A percentile compares a stretch with the other conserved stretches of the same genome.
phyloP scores from a whole-genome alignment of 306 rosid species.

The Casuarina equisetifolia region DNA sequence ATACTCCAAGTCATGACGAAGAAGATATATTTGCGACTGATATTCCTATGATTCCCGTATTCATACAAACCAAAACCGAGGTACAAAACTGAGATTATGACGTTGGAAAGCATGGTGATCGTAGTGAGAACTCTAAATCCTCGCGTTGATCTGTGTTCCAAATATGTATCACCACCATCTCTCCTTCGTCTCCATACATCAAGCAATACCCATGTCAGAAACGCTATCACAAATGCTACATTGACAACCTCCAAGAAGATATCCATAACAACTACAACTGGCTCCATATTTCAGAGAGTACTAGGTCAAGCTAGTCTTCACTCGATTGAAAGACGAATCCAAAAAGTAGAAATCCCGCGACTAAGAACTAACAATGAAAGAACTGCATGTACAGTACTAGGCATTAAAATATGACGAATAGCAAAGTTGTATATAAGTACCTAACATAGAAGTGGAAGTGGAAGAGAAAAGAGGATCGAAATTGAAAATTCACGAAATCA shows the following conservation, averaged over 20 bases:
- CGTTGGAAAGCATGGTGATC: slow-evolving; percentile 34
- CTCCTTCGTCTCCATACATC: slow-evolving; percentile 40
- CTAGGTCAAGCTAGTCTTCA: no score
- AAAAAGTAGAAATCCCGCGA: neutral
- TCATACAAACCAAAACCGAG: slow-evolving; percentile 43
- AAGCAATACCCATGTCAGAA: slow-evolving; percentile 57
- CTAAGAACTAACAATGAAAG: neutral
- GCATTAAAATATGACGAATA: neutral
- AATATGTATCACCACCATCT: neutral
- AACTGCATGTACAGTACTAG: slow-evolving; percentile 12
- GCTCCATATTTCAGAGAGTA: neutral
- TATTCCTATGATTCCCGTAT: slow-evolving; percentile 26
- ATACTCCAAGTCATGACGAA: slow-evolving; percentile 60
- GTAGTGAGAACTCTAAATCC: slow-evolving; percentile 18
- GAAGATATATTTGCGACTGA: slow-evolving; percentile 30
- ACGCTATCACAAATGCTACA: slow-evolving; percentile 47
- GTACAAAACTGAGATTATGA: slow-evolving; percentile 42
- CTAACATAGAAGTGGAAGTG: neutral
- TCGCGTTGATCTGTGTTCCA: slow-evolving; percentile 14
- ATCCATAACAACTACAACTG: slow-evolving; percentile 30
- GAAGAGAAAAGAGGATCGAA: neutral
- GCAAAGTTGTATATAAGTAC: neutral
- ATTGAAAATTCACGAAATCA: neutral
- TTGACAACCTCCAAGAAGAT: slow-evolving; percentile 34
- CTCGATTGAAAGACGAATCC: neutral